Conservation (phyloP, 2,329 filamentous ascomycete genomes). For the Alternaria novae-zelandiae region DNA sequence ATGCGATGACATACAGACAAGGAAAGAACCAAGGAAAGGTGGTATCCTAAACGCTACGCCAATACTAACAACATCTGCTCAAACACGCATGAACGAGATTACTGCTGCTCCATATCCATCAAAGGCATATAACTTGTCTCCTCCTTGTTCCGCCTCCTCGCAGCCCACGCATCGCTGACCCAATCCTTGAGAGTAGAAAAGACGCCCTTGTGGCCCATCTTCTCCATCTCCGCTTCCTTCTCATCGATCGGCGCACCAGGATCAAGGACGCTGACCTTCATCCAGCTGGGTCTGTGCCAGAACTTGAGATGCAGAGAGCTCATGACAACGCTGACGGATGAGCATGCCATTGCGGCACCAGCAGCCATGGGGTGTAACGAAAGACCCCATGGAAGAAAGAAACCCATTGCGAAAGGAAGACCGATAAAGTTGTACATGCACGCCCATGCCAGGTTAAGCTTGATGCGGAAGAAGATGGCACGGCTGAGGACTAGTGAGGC, state of each 20-base stretch:
- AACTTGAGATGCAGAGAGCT: constrained; percentile 84
- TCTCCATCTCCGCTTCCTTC: constrained; percentile 36
- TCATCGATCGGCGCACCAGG: constrained; percentile 40
- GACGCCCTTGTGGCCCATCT: constrained; percentile 25
- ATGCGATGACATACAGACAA: neutral
- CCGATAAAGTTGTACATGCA: constrained; percentile 92
- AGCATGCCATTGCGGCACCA: constrained; percentile 90
- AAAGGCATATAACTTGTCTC: constrained; percentile 55
- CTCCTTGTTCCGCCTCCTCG: constrained; percentile 47
- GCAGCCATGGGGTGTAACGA: constrained; percentile 93
- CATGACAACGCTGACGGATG: constrained; percentile 86
- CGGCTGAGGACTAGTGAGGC: constrained; percentile 81
- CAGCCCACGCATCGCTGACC: constrained; percentile 38
- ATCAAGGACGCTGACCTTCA: constrained; percentile 73
- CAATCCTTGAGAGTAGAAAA: constrained; percentile 33
- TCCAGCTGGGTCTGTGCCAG: constrained; percentile 86
- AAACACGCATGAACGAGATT: neutral
- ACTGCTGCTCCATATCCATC: constrained; percentile 50
- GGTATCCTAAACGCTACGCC: constrained; percentile 19
- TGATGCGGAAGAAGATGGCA: constrained; percentile 89
- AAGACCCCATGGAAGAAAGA: constrained; percentile 88
- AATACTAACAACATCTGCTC: neutral
- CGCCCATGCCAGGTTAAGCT: constrained; percentile 90
- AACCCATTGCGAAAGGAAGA: constrained; percentile 93
- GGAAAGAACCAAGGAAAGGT: constrained; percentile 3